Evolutionary conservation across 1,139 yeast genomes (phyloP), one percentile per base, ranked within the genome.

Genomic region (Blastobotrys illinoisensis): DNA sequence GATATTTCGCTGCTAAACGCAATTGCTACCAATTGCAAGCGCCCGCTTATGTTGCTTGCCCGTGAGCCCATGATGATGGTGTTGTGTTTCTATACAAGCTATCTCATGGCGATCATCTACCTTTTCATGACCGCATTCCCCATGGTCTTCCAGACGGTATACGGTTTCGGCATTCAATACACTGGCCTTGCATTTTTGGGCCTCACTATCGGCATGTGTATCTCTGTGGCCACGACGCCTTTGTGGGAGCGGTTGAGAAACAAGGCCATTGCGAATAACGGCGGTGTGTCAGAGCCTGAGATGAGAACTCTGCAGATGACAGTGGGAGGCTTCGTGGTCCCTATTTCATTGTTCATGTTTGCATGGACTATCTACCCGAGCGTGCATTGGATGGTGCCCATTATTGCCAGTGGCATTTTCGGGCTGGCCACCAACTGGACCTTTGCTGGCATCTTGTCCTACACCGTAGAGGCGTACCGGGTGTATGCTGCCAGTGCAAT

Each of bases 321-420:
- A 65, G 59, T 65, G 47, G 68, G 72, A 5, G 76, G 81, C 1
- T 65, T 79, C 50, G 66, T 75, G 54, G 73, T 81, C 60, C 89
- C 90, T 1, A 70, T 78, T 23, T 82, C 88, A 0, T 72, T 85
- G 47, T 83, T 85, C 71, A 80, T 86, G 73, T 75, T 85, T 62
- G 88, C 85, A 2, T 85, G 90, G 89, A 80, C 88, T 0, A 50
- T 62, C n/a, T 93, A 93, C 74, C 87, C 59, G 5, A 58, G 63
- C 1, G 80, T 87, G 24, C 93, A 86, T 67, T 88, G 93, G 93
- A 82, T 86, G 74, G 87, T 82, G 9, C 88, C 95, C n/a, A 75
- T 83, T 44, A 80, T 85, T 24, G 51, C 52, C 32, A 36, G 48
- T 9, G 40, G 47, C 2, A n/a, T 52, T 5, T 52, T 52, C 44